A percentile compares a stretch with the other conserved stretches of the same genome.
These are phyloP conservation scores for Didymella lethalis DNA, from an alignment of 2,329 filamentous ascomycete genomes.

Conservation along the genomic window DNA sequence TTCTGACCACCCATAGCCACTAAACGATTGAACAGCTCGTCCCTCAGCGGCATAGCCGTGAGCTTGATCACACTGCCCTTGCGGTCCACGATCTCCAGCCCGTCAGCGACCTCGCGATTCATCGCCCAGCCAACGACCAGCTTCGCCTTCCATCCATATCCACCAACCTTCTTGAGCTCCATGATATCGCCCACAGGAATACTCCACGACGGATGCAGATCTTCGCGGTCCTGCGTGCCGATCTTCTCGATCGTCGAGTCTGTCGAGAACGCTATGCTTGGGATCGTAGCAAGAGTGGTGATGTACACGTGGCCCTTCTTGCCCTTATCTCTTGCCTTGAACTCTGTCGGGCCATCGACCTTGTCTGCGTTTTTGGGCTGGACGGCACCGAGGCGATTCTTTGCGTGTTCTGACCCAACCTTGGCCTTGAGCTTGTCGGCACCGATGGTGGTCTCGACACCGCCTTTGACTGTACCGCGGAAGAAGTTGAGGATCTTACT, in stretches of 20 bases:
- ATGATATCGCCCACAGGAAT: slow-evolving; percentile 74
- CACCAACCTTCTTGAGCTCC: slow-evolving; percentile 81
- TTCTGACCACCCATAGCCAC: slow-evolving; percentile 80
- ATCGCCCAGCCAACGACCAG: slow-evolving; percentile 82
- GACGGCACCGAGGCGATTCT: slow-evolving; percentile 75
- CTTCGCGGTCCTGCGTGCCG: slow-evolving; percentile 58
- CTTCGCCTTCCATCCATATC: slow-evolving; percentile 85
- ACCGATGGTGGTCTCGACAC: slow-evolving; percentile 74
- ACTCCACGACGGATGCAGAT: slow-evolving; percentile 69
- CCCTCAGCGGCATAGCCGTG: slow-evolving; percentile 74
- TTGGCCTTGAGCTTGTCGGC: slow-evolving; percentile 76
- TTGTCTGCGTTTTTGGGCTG: slow-evolving; percentile 56
- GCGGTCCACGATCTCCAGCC: slow-evolving; percentile 70
- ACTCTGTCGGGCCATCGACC: slow-evolving; percentile 75
- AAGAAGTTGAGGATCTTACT: slow-evolving; percentile 69
- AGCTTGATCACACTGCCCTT: slow-evolving; percentile 66
- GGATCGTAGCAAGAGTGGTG: slow-evolving; percentile 70
- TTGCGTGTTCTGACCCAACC: slow-evolving; percentile 66
- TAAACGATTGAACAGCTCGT: slow-evolving; percentile 82
- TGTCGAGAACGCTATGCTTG: slow-evolving; percentile 71
- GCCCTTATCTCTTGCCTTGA: slow-evolving; percentile 74
- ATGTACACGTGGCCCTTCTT: slow-evolving; percentile 77
- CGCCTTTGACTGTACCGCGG: slow-evolving; percentile 73
- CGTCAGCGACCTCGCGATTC: slow-evolving; percentile 76
- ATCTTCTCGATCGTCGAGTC: slow-evolving; percentile 59